Evolutionary conservation across 2,329 filamentous ascomycete species (phyloP), one percentile per base, ranked within the genome.

Genomic region (Clarireedia monteithiana): DNA sequence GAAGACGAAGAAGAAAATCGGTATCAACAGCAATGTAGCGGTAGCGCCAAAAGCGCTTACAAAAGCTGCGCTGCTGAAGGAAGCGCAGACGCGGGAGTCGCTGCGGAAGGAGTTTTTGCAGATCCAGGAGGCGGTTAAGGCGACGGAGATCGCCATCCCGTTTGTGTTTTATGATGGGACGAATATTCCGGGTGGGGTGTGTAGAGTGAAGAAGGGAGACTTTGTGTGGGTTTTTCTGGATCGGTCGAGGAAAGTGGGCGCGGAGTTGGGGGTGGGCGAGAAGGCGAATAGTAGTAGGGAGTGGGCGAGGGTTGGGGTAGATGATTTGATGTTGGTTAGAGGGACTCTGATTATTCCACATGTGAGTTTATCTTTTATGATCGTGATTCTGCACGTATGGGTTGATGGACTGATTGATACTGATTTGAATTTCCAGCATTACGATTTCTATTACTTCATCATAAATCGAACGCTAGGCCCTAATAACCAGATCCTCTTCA

Each of bases 101-200:
- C 74, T 92, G 50, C 80, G 88, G 9, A 88, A 86, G 59, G 86
- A 97, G 67, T 99, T 96, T 65, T 70, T 95, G 47, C 76, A 76
- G 9, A 80, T 92, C 57, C 94, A 96, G 69, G 89, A 95, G 59
- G 83, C 85, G 0, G 88, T 97, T 62, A 96, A 95, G 73, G 83
- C 83, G 20, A 91, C 91, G 7, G 91, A 96, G 67, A 88, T 99
- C 54, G 79, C 88, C 15, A 86, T 99, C 34, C 94, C 94, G 0
- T 99, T 97, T 70, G 89, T 97, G 3, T 97, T 97, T 69, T 97
- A 96, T 73, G 92, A 97, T 64, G 94, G 94, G 15, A 89, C 89
- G 23, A 92, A 95, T 69, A 87, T 88, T 10, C 88, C 91, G 0
- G 90, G 91, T 15, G 91, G 92, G 1, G 81, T 81, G 14, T 91